These are phyloP conservation scores for Scleroderma bovista DNA, from an alignment of 768 basidiomycete species.

Conservation along the genomic window DNA sequence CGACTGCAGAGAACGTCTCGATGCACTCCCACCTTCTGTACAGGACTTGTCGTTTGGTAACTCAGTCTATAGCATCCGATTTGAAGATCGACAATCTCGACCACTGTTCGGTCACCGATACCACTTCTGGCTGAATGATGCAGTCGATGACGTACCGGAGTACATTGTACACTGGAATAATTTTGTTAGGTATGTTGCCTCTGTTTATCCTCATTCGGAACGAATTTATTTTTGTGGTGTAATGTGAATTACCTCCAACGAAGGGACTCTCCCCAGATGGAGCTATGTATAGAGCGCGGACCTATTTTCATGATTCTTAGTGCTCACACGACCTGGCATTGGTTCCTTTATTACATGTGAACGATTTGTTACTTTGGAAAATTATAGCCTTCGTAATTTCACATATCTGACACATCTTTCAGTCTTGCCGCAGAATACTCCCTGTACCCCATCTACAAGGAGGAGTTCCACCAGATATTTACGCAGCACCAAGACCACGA, in stretches of 20 bases:
- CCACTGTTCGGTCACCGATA: slow-evolving; percentile 87
- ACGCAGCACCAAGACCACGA: slow-evolving; percentile 70
- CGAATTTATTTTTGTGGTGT: not conserved
- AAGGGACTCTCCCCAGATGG: too few species aligned
- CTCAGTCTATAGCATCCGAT: slow-evolving; percentile 82
- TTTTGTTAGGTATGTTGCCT: slow-evolving; percentile 65
- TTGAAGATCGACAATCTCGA: slow-evolving; percentile 61
- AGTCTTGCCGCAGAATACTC: slow-evolving; percentile 84
- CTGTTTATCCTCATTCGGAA: not conserved
- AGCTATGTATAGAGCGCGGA: too few species aligned
- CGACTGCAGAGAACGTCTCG: slow-evolving; percentile 58
- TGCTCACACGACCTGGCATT: not conserved
- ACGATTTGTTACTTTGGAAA: not conserved
- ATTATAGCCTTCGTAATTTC: not conserved
- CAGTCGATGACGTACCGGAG: slow-evolving; percentile 96
- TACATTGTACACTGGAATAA: slow-evolving; percentile 96
- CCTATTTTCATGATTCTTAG: too few species aligned
- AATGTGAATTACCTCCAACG: not conserved
- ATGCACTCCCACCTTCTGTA: slow-evolving; percentile 57
- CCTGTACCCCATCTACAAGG: slow-evolving; percentile 67
- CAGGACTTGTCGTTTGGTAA: slow-evolving; percentile 84
- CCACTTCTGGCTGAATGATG: slow-evolving; percentile 89
- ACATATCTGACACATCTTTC: slow-evolving; percentile 10
- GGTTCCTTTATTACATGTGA: not conserved
- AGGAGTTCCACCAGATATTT: slow-evolving; percentile 89